These are phyloP conservation scores for Magnolia officinalis DNA, from an alignment of 164 flowering plant species.

Conservation along the genomic window DNA sequence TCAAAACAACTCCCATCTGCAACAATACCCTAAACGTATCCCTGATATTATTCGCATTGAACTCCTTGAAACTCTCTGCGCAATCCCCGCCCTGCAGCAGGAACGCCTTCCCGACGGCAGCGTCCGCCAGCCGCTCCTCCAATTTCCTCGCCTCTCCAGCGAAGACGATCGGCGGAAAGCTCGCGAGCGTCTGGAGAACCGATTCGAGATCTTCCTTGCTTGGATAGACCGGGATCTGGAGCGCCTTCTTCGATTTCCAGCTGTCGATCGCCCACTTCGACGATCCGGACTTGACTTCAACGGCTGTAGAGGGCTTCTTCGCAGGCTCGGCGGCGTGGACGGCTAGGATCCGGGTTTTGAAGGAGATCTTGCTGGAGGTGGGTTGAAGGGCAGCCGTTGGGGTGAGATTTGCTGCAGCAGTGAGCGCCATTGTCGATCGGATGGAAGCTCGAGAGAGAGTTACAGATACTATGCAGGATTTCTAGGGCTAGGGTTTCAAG, in stretches of 20 bases:
- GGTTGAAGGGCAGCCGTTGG: conserved; percentile 8
- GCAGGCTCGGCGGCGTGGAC: conserved; percentile 11
- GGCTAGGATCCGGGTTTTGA: neutral
- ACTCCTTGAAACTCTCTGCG: conserved; percentile 54
- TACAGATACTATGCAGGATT: too few relatives aligned
- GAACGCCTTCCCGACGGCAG: conserved; percentile 49
- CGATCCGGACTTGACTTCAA: conserved; percentile 2
- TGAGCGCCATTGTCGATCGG: conserved; percentile 4
- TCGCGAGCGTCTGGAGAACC: conserved; percentile 24
- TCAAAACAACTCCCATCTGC: conserved; percentile 48
- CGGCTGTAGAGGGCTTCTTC: conserved; percentile 1
- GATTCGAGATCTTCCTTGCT: conserved; percentile 27
- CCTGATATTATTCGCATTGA: conserved; percentile 42
- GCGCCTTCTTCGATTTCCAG: conserved; percentile 26
- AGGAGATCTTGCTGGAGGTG: neutral
- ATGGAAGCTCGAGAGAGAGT: neutral
- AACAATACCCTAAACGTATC: conserved; percentile 46
- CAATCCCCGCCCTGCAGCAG: conserved; percentile 52
- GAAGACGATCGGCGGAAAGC: conserved; percentile 45
- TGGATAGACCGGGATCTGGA: conserved; percentile 27
- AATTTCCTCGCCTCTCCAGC: conserved; percentile 52
- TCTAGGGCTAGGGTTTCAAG: too few relatives aligned
- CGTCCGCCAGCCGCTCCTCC: conserved; percentile 41
- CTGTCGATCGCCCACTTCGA: conserved; percentile 26
- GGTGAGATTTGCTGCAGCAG: conserved; percentile 11